Percentiles rank a stretch among this genome's conserved stretches.
Evolutionary conservation across 2,329 filamentous ascomycete species (phyloP).

Genomic region (Acarospora socialis): DNA sequence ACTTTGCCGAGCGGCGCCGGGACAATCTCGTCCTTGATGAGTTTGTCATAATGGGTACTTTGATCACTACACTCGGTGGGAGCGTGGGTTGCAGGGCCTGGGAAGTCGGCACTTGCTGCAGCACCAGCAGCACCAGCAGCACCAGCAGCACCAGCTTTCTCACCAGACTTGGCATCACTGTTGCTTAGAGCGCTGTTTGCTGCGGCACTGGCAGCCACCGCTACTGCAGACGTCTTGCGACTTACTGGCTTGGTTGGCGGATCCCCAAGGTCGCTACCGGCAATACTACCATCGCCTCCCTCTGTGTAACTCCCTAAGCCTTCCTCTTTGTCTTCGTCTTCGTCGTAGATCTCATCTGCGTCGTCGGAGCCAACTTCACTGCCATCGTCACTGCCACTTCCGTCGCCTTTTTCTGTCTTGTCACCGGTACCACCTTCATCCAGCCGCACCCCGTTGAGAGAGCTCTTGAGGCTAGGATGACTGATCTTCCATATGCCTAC

Average conservation of each 20-base stretch:
- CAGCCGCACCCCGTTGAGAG: slow-evolving; percentile 72
- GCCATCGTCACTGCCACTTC: slow-evolving; percentile 54
- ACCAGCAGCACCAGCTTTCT: slow-evolving; percentile 36
- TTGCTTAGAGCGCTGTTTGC: slow-evolving; percentile 26
- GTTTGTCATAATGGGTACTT: slow-evolving; percentile 66
- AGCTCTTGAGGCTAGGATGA: slow-evolving; percentile 82
- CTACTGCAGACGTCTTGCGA: slow-evolving; percentile 54
- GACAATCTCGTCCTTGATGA: slow-evolving; percentile 73
- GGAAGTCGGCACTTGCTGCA: slow-evolving; percentile 47
- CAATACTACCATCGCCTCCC: slow-evolving; percentile 37
- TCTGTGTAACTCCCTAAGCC: slow-evolving; percentile 46
- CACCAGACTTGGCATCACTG: slow-evolving; percentile 30
- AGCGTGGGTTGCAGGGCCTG: slow-evolving; percentile 66
- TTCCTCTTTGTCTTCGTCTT: slow-evolving; percentile 33
- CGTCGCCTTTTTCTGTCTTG: slow-evolving; percentile 64
- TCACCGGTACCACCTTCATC: slow-evolving; percentile 70
- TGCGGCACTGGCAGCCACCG: slow-evolving; percentile 22
- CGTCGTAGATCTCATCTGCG: slow-evolving; percentile 46
- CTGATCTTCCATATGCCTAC: slow-evolving; percentile 98
- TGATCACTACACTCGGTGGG: slow-evolving; percentile 76
- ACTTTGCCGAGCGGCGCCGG: slow-evolving; percentile 82
- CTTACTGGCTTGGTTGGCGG: slow-evolving; percentile 30
- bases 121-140: slow-evolving; percentile 26
- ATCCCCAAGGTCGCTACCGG: slow-evolving; percentile 37
- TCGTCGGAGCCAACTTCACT: slow-evolving; percentile 63